Conservation (phyloP, 805 yeast genomes). For the Lachancea waltii region DNA sequence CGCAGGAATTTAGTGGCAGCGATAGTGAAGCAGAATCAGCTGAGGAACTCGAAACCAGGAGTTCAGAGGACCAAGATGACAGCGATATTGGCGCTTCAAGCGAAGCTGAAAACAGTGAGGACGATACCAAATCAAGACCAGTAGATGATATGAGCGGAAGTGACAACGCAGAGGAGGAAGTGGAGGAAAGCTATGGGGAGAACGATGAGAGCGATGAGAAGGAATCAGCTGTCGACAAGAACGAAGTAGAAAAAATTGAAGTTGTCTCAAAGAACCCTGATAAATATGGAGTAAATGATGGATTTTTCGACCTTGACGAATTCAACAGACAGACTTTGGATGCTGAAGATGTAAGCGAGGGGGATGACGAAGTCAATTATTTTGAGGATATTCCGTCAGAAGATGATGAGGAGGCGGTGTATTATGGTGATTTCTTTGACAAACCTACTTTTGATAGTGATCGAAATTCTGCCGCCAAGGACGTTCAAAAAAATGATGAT, state of each 20-base stretch:
- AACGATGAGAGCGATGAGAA: slow-evolving; percentile 1
- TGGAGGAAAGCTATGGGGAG: not conserved
- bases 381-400: slow-evolving; percentile 47
- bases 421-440: slow-evolving; percentile 64
- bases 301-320: slow-evolving; percentile 76
- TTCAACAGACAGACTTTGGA: slow-evolving; percentile 71
- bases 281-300: slow-evolving; percentile 68
- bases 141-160: too few species aligned
- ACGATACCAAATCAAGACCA: too few species aligned
- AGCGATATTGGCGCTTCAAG: too few species aligned
- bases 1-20: slow-evolving; percentile 13
- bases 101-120: too few species aligned
- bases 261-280: too few species aligned
- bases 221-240: slow-evolving; percentile 17
- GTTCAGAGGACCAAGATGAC: not conserved
- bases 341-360: slow-evolving; percentile 37
- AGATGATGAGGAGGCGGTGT: slow-evolving; percentile 51
- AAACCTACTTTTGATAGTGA: slow-evolving; percentile 19
- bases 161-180: too few species aligned
- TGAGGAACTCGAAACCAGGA: not conserved
- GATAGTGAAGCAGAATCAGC: slow-evolving; percentile 1
- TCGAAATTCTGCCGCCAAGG: slow-evolving; percentile 4
- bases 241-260: slow-evolving; percentile 19
- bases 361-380: slow-evolving; percentile 42
- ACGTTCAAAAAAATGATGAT: slow-evolving; percentile 8